phyloP scores from a whole-genome alignment of 768 basidiomycete species.

The Ramaria sp. region DNA sequence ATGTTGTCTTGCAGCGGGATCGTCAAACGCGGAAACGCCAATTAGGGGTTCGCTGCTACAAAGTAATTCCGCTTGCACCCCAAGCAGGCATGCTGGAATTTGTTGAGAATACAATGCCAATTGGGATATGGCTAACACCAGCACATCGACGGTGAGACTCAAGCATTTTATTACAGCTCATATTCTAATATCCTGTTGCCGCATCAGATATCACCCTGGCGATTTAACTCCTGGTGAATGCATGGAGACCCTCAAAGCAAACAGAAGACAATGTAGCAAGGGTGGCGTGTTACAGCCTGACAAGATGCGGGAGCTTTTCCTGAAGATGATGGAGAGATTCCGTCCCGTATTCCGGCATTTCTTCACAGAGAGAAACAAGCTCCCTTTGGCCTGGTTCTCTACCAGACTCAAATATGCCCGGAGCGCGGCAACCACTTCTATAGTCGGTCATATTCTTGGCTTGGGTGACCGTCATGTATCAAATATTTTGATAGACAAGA shows the following conservation, averaged over 20 bases:
- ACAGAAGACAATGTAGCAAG: neutral
- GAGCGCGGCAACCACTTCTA: conserved; percentile 87
- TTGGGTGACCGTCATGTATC: conserved; percentile 87
- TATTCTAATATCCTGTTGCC: conserved; percentile 3
- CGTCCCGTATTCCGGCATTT: conserved; percentile 89
- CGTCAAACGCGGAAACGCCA: conserved; percentile 63
- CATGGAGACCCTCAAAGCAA: conserved; percentile 15
- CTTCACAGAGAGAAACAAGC: conserved; percentile 84
- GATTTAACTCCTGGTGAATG: conserved; percentile 34
- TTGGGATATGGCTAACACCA: conserved; percentile 46
- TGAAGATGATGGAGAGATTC: conserved; percentile 33
- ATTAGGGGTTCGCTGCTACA: conserved; percentile 74
- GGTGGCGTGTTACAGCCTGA: neutral
- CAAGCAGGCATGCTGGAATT: conserved; percentile 87
- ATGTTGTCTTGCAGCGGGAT: conserved; percentile 62
- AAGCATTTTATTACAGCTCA: neutral
- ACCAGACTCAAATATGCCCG: conserved; percentile 85
- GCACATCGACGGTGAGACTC: conserved; percentile 41
- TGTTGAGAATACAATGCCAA: conserved; percentile 63
- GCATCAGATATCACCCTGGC: conserved; percentile 50
- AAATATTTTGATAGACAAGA: conserved; percentile 83
- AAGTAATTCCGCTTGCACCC: conserved; percentile 72
- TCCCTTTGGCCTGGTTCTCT: conserved; percentile 83
- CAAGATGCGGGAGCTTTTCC: conserved; percentile 21
- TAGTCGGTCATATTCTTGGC: conserved; percentile 87